phyloP scores from a whole-genome alignment of 169 alveolate genomes.

The Neospora caninum region DNA sequence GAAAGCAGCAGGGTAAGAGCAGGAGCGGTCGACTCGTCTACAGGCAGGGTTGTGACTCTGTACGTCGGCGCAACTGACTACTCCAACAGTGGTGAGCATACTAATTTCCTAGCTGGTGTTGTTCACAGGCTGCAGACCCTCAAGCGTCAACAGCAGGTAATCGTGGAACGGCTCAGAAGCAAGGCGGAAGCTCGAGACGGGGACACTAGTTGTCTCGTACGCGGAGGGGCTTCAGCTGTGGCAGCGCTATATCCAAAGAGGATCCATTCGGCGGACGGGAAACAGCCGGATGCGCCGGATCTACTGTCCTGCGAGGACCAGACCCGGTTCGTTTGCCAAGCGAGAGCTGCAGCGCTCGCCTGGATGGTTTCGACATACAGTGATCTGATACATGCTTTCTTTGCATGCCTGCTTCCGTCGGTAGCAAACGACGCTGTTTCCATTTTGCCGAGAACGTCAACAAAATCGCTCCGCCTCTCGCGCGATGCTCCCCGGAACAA shows the following conservation, averaged over 20 bases:
- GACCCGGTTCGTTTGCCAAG: background rate
- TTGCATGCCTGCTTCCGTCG: background rate
- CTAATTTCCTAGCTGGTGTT: background rate
- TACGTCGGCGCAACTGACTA: constrained; percentile 11
- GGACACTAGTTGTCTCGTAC: background rate
- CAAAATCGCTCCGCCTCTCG: too few species aligned
- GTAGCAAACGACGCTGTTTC: background rate
- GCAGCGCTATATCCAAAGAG: too few species aligned
- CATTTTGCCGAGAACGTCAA: background rate
- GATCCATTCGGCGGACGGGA: background rate
- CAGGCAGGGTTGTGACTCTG: constrained; percentile 3
- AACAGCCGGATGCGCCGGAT: background rate
- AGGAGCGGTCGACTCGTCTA: background rate
- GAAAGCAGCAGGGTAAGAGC: background rate
- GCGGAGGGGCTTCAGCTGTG: too few species aligned
- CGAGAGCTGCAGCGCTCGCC: background rate
- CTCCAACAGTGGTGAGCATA: background rate
- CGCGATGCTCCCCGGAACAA: too few species aligned
- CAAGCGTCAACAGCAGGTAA: background rate
- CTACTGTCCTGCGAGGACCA: background rate
- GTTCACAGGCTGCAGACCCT: background rate
- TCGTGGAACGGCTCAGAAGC: background rate
- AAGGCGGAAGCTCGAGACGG: background rate
- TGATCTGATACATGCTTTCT: background rate
- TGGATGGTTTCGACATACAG: background rate